Evolutionary conservation across 805 yeast species (phyloP), one percentile per base, ranked within the genome.

Genomic region (Torulaspora indica): DNA sequence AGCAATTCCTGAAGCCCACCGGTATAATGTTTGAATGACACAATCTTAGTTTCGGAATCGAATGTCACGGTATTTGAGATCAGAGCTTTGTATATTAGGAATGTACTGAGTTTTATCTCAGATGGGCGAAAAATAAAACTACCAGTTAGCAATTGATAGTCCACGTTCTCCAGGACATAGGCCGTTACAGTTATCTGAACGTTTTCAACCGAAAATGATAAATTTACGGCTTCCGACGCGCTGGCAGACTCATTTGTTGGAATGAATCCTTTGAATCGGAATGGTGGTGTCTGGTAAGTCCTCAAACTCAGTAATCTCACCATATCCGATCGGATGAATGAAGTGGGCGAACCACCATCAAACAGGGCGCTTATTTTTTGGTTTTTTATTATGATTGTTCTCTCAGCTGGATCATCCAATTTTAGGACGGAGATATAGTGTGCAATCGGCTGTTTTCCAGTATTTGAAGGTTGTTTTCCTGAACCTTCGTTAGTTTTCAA

Each of bases 101-200:
- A n/a, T n/a, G n/a, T n/a, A n/a, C n/a, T n/a, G n/a, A n/a, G n/a
- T n/a, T n/a, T n/a, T n/a, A n/a, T n/a, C n/a, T n/a, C n/a, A n/a
- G n/a, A n/a, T n/a, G n/a, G 36, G 36, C 36, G 36, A 7, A 17
- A 14, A 17, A 42, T 23, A n/a, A 41, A 41, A 29, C 30, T 23
- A 22, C 46, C 46, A 15, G 36, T 24, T 9, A 42, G 13, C 5
- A 36, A 3, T 24, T 42, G 32, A 12, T 42, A 31, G 9, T 22
- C 23, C 37, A 42, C 31, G 7, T 22, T 17, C n/a, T 30, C 18
- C 7, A 20, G 32, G 14, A 42, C 46, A 36, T 42, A 42, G 13
- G 29, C 46, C n/a, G 37, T 25, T 12, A 31, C 15, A 3, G 6
- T 30, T 6, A 31, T 22, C 8, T 3, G 9, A n/a, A n/a, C n/a